phyloP scores from a whole-genome alignment of 805 yeast genomes.

The Blastobotrys chiropterorum region DNA sequence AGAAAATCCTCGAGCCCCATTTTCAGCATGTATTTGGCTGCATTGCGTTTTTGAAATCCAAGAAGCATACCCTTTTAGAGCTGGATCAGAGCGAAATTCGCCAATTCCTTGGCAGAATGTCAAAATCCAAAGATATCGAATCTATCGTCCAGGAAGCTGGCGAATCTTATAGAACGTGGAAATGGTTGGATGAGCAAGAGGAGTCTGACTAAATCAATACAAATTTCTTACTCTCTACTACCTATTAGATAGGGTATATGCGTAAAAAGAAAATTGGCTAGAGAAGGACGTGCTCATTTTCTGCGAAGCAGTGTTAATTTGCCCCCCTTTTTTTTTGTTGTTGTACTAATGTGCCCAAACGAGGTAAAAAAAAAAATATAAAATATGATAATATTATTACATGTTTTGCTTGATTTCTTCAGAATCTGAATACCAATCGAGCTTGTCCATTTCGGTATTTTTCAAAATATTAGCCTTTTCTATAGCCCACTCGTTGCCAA shows the following conservation, averaged over 20 bases:
- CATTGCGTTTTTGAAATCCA: constrained; percentile 72
- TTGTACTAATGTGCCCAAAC: too few relatives aligned
- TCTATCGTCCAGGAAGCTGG: constrained; percentile 73
- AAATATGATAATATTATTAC: not conserved
- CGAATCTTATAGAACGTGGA: constrained; percentile 81
- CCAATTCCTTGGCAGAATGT: constrained; percentile 55
- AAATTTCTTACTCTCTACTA: too few relatives aligned
- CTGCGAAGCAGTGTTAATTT: too few relatives aligned
- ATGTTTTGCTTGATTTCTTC: not conserved
- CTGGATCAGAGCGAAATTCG: constrained; percentile 86
- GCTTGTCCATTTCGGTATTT: constrained; percentile 50
- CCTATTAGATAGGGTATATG: too few relatives aligned
- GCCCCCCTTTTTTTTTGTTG: not conserved
- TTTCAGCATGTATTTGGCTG: constrained; percentile 69
- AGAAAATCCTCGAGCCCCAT: constrained; percentile 36
- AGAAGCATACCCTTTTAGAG: constrained; percentile 71
- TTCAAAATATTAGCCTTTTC: constrained; percentile 69
- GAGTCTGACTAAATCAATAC: constrained; percentile 3
- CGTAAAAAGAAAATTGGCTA: too few relatives aligned
- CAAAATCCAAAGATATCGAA: constrained; percentile 58
- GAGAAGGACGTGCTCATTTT: too few relatives aligned
- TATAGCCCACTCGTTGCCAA: constrained; percentile 61
- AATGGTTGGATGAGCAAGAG: constrained; percentile 55
- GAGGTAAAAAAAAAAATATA: not conserved
- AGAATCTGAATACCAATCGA: constrained; percentile 20